Conservation (phyloP, 352 stramenopile species). For the Phytopythium kandeliae region DNA sequence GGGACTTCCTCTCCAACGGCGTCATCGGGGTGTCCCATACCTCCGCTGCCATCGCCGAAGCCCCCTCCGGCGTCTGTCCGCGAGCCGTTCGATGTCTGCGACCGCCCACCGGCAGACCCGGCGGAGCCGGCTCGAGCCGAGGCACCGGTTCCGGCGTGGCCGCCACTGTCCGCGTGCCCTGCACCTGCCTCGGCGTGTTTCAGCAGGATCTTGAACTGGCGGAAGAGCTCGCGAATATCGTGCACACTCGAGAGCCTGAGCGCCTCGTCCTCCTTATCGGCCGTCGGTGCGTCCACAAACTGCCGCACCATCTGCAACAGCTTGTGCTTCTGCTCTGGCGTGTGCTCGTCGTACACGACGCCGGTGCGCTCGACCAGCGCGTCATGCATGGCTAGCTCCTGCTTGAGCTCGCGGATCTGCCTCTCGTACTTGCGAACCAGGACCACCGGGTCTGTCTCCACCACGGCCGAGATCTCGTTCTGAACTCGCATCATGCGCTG, state of each 20-base stretch:
- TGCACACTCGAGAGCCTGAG: slow-evolving; percentile 81
- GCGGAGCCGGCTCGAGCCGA: slow-evolving; percentile 39
- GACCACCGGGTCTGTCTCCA: slow-evolving; percentile 82
- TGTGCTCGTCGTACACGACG: slow-evolving; percentile 88
- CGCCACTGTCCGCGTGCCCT: slow-evolving; percentile 4
- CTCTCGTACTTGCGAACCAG: slow-evolving; percentile 89
- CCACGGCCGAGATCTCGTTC: slow-evolving; percentile 82
- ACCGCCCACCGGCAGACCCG: slow-evolving; percentile 41
- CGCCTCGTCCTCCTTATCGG: slow-evolving; percentile 70
- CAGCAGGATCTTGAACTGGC: slow-evolving; percentile 88
- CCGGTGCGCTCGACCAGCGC: slow-evolving; percentile 85
- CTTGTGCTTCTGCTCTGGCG: slow-evolving; percentile 85
- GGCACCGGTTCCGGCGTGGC: slow-evolving; percentile 5
- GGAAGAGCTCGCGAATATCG: slow-evolving; percentile 90
- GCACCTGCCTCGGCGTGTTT: slow-evolving; percentile 46
- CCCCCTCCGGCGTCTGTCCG: slow-evolving; percentile 29
- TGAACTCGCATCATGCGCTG: slow-evolving; percentile 93
- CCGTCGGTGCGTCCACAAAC: slow-evolving; percentile 65
- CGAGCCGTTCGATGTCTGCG: slow-evolving; percentile 43
- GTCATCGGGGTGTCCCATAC: slow-evolving; percentile 17
- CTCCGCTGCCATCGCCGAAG: slow-evolving; percentile 9
- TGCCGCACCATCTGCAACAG: slow-evolving; percentile 64
- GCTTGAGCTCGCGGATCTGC: slow-evolving; percentile 90
- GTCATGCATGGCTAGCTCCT: slow-evolving; percentile 93
- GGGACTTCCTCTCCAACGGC: slow-evolving; percentile 59